phyloP scores from a whole-genome alignment of 2,329 filamentous ascomycete genomes.

The Cryphonectria parasitica region DNA sequence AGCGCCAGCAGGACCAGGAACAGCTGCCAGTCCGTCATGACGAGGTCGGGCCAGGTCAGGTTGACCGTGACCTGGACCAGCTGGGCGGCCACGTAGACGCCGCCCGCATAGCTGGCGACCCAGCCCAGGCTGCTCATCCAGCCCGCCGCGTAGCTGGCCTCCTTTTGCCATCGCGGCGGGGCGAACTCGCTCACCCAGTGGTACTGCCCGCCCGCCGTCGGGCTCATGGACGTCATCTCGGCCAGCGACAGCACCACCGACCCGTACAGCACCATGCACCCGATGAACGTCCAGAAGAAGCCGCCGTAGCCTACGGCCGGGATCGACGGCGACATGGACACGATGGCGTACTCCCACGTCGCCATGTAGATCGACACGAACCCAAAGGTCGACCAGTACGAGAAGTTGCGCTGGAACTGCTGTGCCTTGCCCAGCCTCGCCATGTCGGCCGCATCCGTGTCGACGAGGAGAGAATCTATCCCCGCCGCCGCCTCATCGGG shows the following conservation, averaged over 20 bases:
- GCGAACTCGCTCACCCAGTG: constrained; percentile 29
- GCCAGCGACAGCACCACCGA: constrained; percentile 29
- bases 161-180: constrained; percentile 20
- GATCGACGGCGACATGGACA: constrained; percentile 30
- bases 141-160: constrained; percentile 24
- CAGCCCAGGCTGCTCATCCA: constrained; percentile 29
- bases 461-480: background rate
- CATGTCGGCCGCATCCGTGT: constrained; percentile 26
- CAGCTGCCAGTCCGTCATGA: constrained; percentile 21
- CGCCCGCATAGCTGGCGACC: constrained; percentile 25
- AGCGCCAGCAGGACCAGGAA: constrained; percentile 25
- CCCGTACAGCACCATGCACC: constrained; percentile 30
- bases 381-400: constrained; percentile 31
- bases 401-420: constrained; percentile 32
- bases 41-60: constrained; percentile 15
- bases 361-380: constrained; percentile 36
- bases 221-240: constrained; percentile 28
- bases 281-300: constrained; percentile 34
- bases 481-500: constrained; percentile 8
- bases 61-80: constrained; percentile 22
- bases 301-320: constrained; percentile 33
- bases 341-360: constrained; percentile 34
- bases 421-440: constrained; percentile 27
- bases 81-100: constrained; percentile 24
- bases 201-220: constrained; percentile 28